Evolutionary conservation across 169 alveolate species (phyloP).

Genomic region (Cryptosporidium felis): DNA sequence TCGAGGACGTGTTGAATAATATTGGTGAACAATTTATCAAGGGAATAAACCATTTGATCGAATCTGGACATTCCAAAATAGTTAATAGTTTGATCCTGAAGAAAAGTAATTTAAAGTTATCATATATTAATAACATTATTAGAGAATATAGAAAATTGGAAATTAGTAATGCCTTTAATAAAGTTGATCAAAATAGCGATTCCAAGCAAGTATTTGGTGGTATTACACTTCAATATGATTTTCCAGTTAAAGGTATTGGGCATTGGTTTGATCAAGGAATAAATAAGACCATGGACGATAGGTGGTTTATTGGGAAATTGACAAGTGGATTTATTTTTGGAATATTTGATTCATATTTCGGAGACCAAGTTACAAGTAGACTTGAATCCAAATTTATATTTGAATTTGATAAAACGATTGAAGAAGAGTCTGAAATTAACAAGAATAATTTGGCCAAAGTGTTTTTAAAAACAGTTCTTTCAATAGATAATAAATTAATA

Average conservation of each 20-base stretch:
- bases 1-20: slow-evolving; percentile 23
- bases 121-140: not conserved
- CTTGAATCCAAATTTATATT: too few species aligned
- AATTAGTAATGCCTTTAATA: not conserved
- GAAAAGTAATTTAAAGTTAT: not conserved
- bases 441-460: slow-evolving; percentile 8
- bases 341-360: slow-evolving; percentile 24
- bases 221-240: not conserved
- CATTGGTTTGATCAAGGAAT: slow-evolving; percentile 55
- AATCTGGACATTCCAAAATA: not conserved
- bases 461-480: slow-evolving; percentile 16
- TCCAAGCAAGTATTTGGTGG: not conserved
- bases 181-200: not conserved
- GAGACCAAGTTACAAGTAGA: not conserved
- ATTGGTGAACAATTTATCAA: slow-evolving; percentile 34
- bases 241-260: slow-evolving; percentile 58
- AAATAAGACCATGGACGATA: slow-evolving; percentile 25
- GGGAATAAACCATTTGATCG: not conserved
- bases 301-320: slow-evolving; percentile 52
- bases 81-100: not conserved
- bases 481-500: slow-evolving; percentile 18
- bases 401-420: not conserved
- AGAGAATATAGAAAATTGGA: slow-evolving; percentile 6
- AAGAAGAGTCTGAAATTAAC: slow-evolving; percentile 3
- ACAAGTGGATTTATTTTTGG: slow-evolving; percentile 59